Evolutionary conservation across 164 flowering plant species (phyloP).

Genomic region (Magnolia officinalis): DNA sequence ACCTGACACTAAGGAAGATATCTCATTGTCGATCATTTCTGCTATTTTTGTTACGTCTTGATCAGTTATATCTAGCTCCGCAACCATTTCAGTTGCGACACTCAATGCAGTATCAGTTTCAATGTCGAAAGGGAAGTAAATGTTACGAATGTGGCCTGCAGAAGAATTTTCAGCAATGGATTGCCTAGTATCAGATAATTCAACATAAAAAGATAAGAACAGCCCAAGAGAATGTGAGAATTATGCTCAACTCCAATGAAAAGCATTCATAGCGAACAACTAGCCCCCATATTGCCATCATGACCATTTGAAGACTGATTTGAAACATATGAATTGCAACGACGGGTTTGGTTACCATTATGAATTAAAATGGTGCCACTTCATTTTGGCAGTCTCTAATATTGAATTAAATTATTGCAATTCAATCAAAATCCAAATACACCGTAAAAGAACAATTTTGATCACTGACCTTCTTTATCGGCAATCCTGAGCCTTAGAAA

Average conservation of each 20-base stretch:
- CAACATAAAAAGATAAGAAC: not conserved
- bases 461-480: conserved; percentile 65
- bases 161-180: not conserved
- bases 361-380: not conserved
- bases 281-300: not conserved
- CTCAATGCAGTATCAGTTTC: conserved; percentile 79
- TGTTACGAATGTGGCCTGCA: conserved; percentile 79
- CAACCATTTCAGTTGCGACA: conserved; percentile 90
- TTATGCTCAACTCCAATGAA: not conserved
- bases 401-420: not conserved
- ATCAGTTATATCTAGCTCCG: conserved; percentile 74
- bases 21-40: conserved; percentile 89
- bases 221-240: not conserved
- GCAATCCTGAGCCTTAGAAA: conserved; percentile 77
- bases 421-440: not conserved
- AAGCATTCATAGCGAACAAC: not conserved
- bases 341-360: too few species aligned
- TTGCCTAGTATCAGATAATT: not conserved
- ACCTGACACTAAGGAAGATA: conserved; percentile 64
- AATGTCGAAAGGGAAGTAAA: conserved; percentile 81
- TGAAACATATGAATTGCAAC: too few species aligned
- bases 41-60: conserved; percentile 86
- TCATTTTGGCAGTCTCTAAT: not conserved
- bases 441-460: not conserved
- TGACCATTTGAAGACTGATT: not conserved